These are phyloP conservation scores for Lentinula boryana DNA, from an alignment of 768 basidiomycete species.

Conservation along the genomic window DNA sequence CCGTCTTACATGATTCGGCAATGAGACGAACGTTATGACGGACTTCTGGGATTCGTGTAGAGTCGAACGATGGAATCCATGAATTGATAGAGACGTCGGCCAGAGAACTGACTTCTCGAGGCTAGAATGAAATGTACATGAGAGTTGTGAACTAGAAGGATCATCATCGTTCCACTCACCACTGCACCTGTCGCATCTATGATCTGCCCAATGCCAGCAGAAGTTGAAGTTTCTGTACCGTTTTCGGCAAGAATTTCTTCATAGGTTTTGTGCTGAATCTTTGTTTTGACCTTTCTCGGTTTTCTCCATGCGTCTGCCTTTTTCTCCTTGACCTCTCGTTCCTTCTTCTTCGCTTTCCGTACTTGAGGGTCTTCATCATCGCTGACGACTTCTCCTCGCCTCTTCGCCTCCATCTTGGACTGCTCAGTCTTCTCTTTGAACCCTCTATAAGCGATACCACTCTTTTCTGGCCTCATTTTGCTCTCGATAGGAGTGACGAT, in stretches of 20 bases:
- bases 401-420: slow-evolving; percentile 70
- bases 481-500: slow-evolving; percentile 86
- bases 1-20: slow-evolving; percentile 71
- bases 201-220: slow-evolving; percentile 71
- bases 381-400: slow-evolving; percentile 67
- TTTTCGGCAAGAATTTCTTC: slow-evolving; percentile 92
- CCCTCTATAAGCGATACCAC: slow-evolving; percentile 83
- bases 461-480: slow-evolving; percentile 77
- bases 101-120: slow-evolving; percentile 82
- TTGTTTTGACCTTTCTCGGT: slow-evolving; percentile 78
- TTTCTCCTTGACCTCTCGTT: slow-evolving; percentile 49
- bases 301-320: slow-evolving; percentile 81
- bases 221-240: slow-evolving; percentile 45
- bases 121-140: slow-evolving; percentile 33
- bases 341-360: slow-evolving; percentile 47
- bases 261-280: slow-evolving; percentile 92
- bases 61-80: slow-evolving; percentile 86
- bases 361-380: slow-evolving; percentile 56
- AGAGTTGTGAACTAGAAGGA: slow-evolving; percentile 1
- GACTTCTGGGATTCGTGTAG: slow-evolving; percentile 91
- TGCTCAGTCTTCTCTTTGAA: slow-evolving; percentile 88
- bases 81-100: slow-evolving; percentile 68
- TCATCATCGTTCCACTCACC: slow-evolving; percentile 37
- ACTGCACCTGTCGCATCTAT: slow-evolving; percentile 94
- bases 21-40: slow-evolving; percentile 92